A percentile compares a stretch with the other conserved stretches of the same genome.
Evolutionary conservation across 306 rosid genomes (phyloP).

Genomic region (Glycine soja): DNA sequence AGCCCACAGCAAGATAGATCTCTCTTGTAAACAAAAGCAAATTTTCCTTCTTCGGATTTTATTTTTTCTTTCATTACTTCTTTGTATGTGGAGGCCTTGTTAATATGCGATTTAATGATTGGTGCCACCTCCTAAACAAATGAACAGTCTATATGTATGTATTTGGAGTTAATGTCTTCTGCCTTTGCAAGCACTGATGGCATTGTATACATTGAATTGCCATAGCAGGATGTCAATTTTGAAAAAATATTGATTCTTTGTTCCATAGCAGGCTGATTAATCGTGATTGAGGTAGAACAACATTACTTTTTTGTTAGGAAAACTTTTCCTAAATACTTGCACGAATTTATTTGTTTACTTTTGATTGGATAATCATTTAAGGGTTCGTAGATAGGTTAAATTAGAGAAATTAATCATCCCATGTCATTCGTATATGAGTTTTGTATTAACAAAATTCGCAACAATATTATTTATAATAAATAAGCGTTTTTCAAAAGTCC

Average conservation of each 20-base stretch:
- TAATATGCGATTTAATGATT: slow-evolving; percentile 23
- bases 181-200: slow-evolving; percentile 1
- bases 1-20: slow-evolving; percentile 76
- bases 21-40: slow-evolving; percentile 3
- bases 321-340: background rate
- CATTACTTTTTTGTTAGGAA: background rate
- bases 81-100: slow-evolving; percentile 36
- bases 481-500: too few relatives aligned
- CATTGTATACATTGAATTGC: slow-evolving; percentile 16
- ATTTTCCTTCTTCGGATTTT: background rate
- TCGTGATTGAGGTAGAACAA: background rate
- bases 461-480: too few relatives aligned
- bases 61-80: background rate
- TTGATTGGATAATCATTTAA: background rate
- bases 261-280: too few relatives aligned
- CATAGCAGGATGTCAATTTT: background rate
- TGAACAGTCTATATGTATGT: background rate
- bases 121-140: slow-evolving; percentile 11
- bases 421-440: background rate
- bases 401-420: background rate
- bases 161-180: background rate
- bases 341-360: background rate
- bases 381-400: background rate
- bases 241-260: too few relatives aligned
- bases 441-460: too few relatives aligned